These are phyloP conservation scores for Diddensiella transvaalensis DNA, from an alignment of 805 yeast species.

Conservation along the genomic window DNA sequence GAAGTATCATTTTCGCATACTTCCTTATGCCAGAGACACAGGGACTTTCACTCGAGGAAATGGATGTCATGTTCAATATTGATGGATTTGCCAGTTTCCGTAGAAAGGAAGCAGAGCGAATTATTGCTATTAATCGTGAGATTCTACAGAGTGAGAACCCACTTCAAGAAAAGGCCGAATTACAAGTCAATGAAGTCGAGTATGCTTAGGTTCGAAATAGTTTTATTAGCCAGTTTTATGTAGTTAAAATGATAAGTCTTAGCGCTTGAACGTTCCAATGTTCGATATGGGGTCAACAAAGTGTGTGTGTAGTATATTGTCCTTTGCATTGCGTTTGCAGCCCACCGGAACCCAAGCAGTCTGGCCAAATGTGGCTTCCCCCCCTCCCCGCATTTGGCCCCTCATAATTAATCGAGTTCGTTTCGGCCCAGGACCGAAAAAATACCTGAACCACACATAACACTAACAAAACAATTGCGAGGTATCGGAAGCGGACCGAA, in stretches of 20 bases:
- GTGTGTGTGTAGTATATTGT: no score
- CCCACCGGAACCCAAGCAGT: no score
- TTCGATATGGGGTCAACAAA: no score
- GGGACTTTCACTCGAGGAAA: conserved; percentile 41
- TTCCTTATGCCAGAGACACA: conserved; percentile 42
- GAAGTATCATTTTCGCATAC: conserved; percentile 26
- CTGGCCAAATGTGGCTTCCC: no score
- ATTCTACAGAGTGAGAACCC: neutral
- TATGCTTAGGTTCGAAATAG: neutral
- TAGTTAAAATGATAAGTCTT: neutral
- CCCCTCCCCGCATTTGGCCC: no score
- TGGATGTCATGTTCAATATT: conserved; percentile 30
- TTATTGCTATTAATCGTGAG: conserved; percentile 8
- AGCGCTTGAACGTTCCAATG: no score
- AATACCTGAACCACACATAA: no score
- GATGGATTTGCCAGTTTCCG: conserved; percentile 8
- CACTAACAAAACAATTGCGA: no score
- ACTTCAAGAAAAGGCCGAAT: neutral
- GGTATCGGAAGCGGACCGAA: no score
- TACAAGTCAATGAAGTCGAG: neutral
- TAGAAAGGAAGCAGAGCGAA: conserved; percentile 10
- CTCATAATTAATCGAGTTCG: no score
- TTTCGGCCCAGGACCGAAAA: no score
- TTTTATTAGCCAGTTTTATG: neutral
- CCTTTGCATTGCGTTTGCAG: no score